A percentile compares a stretch with the other conserved stretches of the same genome.
Evolutionary conservation across 805 yeast genomes (phyloP).

Genomic region (Monosporozyma aerobia): DNA sequence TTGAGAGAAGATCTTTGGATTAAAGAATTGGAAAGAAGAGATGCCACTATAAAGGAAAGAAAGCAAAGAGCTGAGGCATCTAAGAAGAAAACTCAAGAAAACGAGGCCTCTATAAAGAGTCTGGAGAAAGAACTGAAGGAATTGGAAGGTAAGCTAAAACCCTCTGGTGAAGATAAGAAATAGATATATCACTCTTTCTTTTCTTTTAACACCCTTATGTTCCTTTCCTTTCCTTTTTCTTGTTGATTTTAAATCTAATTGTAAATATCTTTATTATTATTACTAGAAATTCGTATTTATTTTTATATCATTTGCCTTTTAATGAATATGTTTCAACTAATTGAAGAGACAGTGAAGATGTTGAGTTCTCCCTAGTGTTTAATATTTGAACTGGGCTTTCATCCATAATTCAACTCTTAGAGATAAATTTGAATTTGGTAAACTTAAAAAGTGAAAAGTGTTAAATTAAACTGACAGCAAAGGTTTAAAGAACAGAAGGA

Average conservation of each 20-base stretch:
- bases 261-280: background rate
- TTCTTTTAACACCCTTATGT: background rate
- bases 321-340: background rate
- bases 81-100: slow-evolving; percentile 35
- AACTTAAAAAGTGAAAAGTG: background rate
- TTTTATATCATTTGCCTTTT: background rate
- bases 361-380: no score
- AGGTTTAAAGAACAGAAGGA: background rate
- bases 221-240: background rate
- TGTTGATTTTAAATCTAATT: background rate
- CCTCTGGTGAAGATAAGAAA: background rate
- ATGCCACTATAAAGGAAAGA: slow-evolving; percentile 58
- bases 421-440: background rate
- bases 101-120: slow-evolving; percentile 22
- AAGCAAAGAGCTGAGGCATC: slow-evolving; percentile 59
- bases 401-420: background rate
- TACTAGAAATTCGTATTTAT: background rate
- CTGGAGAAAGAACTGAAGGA: slow-evolving; percentile 23
- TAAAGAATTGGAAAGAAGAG: slow-evolving; percentile 82
- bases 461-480: background rate
- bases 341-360: no score
- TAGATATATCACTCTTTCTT: background rate
- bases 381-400: no score
- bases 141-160: slow-evolving; percentile 16
- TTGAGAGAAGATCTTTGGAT: slow-evolving; percentile 82